phyloP scores from a whole-genome alignment of 2,329 filamentous ascomycete genomes.

The Graphilbum sp. region DNA sequence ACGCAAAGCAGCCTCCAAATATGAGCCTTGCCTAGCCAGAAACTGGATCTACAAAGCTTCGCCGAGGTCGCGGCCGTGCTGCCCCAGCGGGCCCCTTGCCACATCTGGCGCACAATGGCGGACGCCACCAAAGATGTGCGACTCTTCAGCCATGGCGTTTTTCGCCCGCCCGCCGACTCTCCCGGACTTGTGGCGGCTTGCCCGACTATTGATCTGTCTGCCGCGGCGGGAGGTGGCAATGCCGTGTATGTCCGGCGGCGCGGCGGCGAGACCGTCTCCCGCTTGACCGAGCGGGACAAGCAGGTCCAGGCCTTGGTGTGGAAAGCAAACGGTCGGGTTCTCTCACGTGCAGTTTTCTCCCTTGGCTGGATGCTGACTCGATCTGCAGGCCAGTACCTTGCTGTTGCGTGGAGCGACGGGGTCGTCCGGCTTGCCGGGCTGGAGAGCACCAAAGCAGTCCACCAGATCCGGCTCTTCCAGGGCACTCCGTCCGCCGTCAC shows the following conservation, averaged over 20 bases:
- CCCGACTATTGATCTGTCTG: constrained; percentile 72
- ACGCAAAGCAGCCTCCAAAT: no score
- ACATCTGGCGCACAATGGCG: no score
- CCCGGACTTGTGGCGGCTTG: constrained; percentile 54
- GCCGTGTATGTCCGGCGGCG: constrained; percentile 61
- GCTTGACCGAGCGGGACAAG: constrained; percentile 24
- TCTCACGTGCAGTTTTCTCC: no score
- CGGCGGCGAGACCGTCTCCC: constrained; percentile 50
- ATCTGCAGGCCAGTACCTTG: constrained; percentile 53
- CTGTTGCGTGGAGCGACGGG: constrained; percentile 72
- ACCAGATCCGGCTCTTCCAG: constrained; percentile 45
- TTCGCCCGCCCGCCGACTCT: constrained; percentile 34
- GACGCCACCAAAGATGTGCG: constrained; percentile 14
- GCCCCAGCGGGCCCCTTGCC: no score
- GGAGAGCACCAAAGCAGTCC: constrained; percentile 67
- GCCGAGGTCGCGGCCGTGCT: no score
- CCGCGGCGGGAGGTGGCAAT: constrained; percentile 48
- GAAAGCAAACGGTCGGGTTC: constrained; percentile 47
- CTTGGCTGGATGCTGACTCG: no score
- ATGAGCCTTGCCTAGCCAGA: no score
- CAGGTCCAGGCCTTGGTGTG: constrained; percentile 37
- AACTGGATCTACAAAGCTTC: no score
- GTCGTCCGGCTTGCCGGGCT: constrained; percentile 60
- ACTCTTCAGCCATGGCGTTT: constrained; percentile 39
- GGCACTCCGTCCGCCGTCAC: constrained; percentile 25